A percentile compares a stretch with the other conserved stretches of the same genome.
Conservation (phyloP, 2,329 filamentous ascomycete species). For the Pseudogymnoascus sp. region DNA sequence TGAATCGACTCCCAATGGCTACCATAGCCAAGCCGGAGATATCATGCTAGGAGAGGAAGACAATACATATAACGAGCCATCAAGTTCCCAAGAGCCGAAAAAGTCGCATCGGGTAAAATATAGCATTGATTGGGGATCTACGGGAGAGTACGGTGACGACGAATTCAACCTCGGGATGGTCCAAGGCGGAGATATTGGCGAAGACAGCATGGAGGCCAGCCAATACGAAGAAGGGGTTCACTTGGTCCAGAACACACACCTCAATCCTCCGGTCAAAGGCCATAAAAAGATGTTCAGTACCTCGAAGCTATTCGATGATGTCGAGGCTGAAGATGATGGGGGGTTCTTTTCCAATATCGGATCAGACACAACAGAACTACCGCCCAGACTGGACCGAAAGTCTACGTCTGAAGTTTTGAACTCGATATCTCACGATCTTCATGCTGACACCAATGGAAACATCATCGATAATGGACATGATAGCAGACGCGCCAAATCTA, state of each 20-base stretch:
- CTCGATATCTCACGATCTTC: constrained; percentile 35
- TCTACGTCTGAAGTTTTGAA: constrained; percentile 61
- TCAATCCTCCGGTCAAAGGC: constrained; percentile 1
- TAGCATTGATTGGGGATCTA: background rate
- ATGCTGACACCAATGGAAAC: constrained; percentile 16
- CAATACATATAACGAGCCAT: background rate
- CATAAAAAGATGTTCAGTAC: constrained; percentile 20
- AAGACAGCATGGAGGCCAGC: constrained; percentile 39
- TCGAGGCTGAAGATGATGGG: constrained; percentile 35
- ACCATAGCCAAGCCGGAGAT: constrained; percentile 44
- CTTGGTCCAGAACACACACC: constrained; percentile 40
- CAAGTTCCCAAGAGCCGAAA: background rate
- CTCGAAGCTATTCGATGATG: constrained; percentile 32
- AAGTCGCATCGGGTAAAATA: background rate
- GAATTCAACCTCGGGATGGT: background rate
- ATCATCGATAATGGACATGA: constrained; percentile 16
- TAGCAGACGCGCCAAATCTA: constrained; percentile 13
- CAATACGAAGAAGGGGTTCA: constrained; percentile 62
- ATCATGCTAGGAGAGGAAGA: constrained; percentile 31
- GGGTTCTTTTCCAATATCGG: constrained; percentile 50
- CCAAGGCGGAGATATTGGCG: constrained; percentile 20
- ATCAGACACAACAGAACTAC: constrained; percentile 23
- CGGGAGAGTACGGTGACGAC: constrained; percentile 7
- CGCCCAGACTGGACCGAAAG: constrained; percentile 51
- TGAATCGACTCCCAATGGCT: constrained; percentile 33